These are phyloP conservation scores for Leccinum rimulosum DNA, from an alignment of 768 basidiomycete genomes.

Conservation along the genomic window DNA sequence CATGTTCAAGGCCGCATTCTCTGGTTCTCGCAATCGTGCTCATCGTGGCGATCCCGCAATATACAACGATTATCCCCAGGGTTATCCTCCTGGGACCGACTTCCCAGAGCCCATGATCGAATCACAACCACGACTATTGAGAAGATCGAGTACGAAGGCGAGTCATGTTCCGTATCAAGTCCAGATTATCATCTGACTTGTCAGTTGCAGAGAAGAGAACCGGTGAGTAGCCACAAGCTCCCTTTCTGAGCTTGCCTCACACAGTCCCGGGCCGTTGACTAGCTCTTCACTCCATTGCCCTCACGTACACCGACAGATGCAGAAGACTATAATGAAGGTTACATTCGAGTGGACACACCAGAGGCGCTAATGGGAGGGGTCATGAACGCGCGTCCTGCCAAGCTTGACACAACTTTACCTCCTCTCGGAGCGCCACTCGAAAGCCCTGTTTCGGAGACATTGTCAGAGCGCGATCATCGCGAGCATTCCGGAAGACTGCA, in stretches of 20 bases:
- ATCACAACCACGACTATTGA: slow-evolving; percentile 26
- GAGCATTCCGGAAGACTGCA: slow-evolving; percentile 17
- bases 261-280: not conserved
- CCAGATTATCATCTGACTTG: slow-evolving; percentile 11
- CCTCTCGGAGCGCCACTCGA: slow-evolving; percentile 21
- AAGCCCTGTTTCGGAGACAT: slow-evolving; percentile 18
- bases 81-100: slow-evolving; percentile 26
- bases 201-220: slow-evolving; percentile 29
- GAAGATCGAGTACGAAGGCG: slow-evolving; percentile 28
- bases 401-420: slow-evolving; percentile 19
- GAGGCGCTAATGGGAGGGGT: slow-evolving; percentile 32
- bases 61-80: slow-evolving; percentile 28
- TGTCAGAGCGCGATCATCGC: slow-evolving; percentile 25
- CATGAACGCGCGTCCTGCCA: slow-evolving; percentile 33
- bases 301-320: slow-evolving; percentile 33
- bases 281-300: slow-evolving; percentile 34
- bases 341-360: slow-evolving; percentile 31
- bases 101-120: slow-evolving; percentile 21
- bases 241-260: slow-evolving; percentile 9
- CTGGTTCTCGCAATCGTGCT: slow-evolving; percentile 32
- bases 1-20: slow-evolving; percentile 34
- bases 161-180: slow-evolving; percentile 7
- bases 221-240: slow-evolving; percentile 20
- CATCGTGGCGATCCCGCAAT: slow-evolving; percentile 25
- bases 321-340: slow-evolving; percentile 33